phyloP scores from a whole-genome alignment of 2,329 filamentous ascomycete genomes.

The Apiospora saccharicola region DNA sequence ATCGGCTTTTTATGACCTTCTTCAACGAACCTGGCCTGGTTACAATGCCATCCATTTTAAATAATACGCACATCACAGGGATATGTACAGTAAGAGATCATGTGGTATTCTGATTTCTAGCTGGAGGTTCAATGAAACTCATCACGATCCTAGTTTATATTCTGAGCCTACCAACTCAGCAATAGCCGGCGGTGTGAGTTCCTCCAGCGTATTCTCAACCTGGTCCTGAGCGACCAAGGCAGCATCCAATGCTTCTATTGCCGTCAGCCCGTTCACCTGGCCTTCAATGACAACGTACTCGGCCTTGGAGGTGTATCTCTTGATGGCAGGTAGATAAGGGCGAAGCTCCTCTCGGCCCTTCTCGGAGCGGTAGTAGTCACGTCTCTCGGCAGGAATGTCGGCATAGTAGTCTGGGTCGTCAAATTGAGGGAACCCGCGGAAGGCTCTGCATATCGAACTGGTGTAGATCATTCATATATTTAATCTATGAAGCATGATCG shows the following conservation, averaged over 20 bases:
- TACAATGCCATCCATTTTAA: too few relatives aligned
- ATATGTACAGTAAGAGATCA: too few relatives aligned
- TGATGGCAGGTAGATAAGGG: background rate
- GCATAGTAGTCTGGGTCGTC: background rate
- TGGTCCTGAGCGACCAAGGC: background rate
- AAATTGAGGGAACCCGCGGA: slow-evolving; percentile 8
- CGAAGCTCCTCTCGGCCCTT: background rate
- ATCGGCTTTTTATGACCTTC: too few relatives aligned
- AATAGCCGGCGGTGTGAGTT: background rate
- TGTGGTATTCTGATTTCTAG: too few relatives aligned
- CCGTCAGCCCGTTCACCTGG: background rate
- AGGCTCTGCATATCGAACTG: background rate
- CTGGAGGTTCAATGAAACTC: too few relatives aligned
- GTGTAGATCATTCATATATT: too few relatives aligned
- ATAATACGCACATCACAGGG: too few relatives aligned
- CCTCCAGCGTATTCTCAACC: too few relatives aligned
- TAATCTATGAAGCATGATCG: too few relatives aligned
- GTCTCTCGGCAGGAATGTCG: background rate
- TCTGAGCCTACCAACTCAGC: too few relatives aligned
- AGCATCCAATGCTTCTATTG: background rate
- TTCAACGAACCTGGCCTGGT: too few relatives aligned
- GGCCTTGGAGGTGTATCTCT: background rate
- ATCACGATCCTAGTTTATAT: too few relatives aligned
- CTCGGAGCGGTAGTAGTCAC: background rate
- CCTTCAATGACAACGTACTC: slow-evolving; percentile 4